Percentiles rank a stretch among this genome's conserved stretches.
Conservation (phyloP, 78 protist genomes). For the Polysphondylium violaceum region DNA sequence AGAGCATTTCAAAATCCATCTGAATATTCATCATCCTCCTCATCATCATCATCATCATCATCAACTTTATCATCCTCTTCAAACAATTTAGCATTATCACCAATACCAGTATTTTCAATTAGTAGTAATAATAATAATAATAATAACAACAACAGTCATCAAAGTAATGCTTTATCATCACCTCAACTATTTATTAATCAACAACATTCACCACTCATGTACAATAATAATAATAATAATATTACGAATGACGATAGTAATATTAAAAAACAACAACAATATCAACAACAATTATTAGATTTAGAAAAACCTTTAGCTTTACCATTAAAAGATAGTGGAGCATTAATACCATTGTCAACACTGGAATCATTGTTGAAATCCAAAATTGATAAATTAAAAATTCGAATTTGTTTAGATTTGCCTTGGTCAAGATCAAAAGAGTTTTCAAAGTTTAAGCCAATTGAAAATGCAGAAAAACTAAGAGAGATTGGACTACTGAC, state of each 20-base stretch:
- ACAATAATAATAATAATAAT: background rate
- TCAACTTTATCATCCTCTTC: background rate
- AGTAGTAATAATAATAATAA: slow-evolving; percentile 4
- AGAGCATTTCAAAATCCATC: slow-evolving; percentile 60
- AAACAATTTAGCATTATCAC: background rate
- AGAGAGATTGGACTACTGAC: slow-evolving; percentile 44
- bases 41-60: slow-evolving; percentile 6
- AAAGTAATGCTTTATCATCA: background rate
- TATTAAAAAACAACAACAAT: background rate
- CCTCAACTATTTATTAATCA: background rate
- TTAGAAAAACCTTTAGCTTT: slow-evolving; percentile 68
- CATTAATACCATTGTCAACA: slow-evolving; percentile 22
- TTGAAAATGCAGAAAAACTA: slow-evolving; percentile 30
- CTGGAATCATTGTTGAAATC: slow-evolving; percentile 4
- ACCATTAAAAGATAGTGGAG: slow-evolving; percentile 44
- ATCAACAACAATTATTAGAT: slow-evolving; percentile 23
- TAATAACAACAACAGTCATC: slow-evolving; percentile 1
- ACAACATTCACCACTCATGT: background rate
- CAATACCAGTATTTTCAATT: background rate
- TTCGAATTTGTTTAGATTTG: slow-evolving; percentile 61
- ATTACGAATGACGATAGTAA: background rate
- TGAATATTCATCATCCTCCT: background rate
- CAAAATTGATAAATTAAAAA: background rate
- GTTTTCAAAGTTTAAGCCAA: slow-evolving; percentile 1
- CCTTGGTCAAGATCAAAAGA: slow-evolving; percentile 58